Evolutionary conservation across 2,329 filamentous ascomycete genomes (phyloP).

Genomic region (Phyllosticta citriasiana): DNA sequence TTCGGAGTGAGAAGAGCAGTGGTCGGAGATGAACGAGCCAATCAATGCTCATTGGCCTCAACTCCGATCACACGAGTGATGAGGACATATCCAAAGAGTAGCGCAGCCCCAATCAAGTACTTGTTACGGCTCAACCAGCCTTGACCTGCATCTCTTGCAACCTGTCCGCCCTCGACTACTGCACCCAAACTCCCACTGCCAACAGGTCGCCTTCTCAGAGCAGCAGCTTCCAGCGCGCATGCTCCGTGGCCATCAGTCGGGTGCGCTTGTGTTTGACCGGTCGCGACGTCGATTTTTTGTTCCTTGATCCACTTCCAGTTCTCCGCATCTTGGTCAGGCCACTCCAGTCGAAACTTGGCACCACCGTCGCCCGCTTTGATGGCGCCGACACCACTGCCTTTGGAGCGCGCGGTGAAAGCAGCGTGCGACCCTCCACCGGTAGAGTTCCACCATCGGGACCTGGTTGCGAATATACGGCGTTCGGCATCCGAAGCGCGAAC

Average conservation of each 20-base stretch:
- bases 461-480: slow-evolving; percentile 64
- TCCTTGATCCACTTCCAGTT: slow-evolving; percentile 90
- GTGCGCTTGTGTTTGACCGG: slow-evolving; percentile 49
- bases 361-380: slow-evolving; percentile 89
- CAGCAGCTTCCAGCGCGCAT: slow-evolving; percentile 55
- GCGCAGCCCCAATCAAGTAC: slow-evolving; percentile 57
- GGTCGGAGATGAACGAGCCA: not conserved
- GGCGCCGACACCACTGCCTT: slow-evolving; percentile 45
- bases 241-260: slow-evolving; percentile 33
- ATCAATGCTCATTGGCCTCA: slow-evolving; percentile 13
- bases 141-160: slow-evolving; percentile 65
- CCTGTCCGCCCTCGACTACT: slow-evolving; percentile 70
- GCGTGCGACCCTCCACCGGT: slow-evolving; percentile 67
- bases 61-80: slow-evolving; percentile 63
- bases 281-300: slow-evolving; percentile 65
- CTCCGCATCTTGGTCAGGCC: slow-evolving; percentile 78
- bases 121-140: slow-evolving; percentile 77
- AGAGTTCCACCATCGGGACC: slow-evolving; percentile 92
- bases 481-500: slow-evolving; percentile 69
- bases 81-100: slow-evolving; percentile 74
- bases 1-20: not conserved
- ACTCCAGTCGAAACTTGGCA: slow-evolving; percentile 78
- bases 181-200: slow-evolving; percentile 45
- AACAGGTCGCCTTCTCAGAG: slow-evolving; percentile 51
- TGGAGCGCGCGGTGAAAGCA: slow-evolving; percentile 28